Evolutionary conservation across 805 yeast genomes (phyloP).

Genomic region (Saccharomycopsis schoenii): DNA sequence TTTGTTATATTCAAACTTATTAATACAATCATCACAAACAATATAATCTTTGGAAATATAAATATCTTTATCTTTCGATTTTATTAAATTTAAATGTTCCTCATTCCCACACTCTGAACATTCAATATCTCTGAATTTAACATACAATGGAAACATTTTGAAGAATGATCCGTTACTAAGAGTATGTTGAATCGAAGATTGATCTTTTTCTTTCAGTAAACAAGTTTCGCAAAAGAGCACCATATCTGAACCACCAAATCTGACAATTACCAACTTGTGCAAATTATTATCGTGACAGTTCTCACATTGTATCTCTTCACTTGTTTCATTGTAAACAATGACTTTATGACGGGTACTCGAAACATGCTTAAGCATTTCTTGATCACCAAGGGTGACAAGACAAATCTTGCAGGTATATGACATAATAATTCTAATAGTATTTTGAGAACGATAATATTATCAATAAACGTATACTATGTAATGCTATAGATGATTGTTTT

Average conservation of each 20-base stretch:
- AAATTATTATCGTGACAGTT: slow-evolving; percentile 45
- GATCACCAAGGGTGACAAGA: slow-evolving; percentile 26
- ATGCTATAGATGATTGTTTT: too few relatives aligned
- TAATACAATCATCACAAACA: slow-evolving; percentile 36
- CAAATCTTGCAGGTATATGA: slow-evolving; percentile 37
- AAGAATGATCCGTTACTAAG: slow-evolving; percentile 48
- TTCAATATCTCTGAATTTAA: slow-evolving; percentile 39
- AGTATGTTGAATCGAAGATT: slow-evolving; percentile 41
- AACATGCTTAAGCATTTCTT: slow-evolving; percentile 41
- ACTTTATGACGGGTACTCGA: slow-evolving; percentile 44
- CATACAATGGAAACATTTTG: slow-evolving; percentile 36
- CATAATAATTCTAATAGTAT: not conserved
- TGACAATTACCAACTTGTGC: slow-evolving; percentile 39
- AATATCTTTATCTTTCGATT: not conserved
- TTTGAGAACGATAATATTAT: too few relatives aligned
- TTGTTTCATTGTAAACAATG: slow-evolving; percentile 27
- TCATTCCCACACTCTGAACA: slow-evolving; percentile 39
- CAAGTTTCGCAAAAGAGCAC: slow-evolving; percentile 39
- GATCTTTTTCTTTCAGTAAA: slow-evolving; percentile 32
- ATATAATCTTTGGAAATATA: slow-evolving; percentile 21
- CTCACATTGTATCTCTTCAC: slow-evolving; percentile 43
- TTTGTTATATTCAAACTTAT: slow-evolving; percentile 18
- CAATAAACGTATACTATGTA: too few relatives aligned
- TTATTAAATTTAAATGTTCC: slow-evolving; percentile 30
- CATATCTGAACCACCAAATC: slow-evolving; percentile 50